Evolutionary conservation across 257 asterid genomes (phyloP), one percentile per base, ranked within the genome.

Genomic region (Solanum okadae): DNA sequence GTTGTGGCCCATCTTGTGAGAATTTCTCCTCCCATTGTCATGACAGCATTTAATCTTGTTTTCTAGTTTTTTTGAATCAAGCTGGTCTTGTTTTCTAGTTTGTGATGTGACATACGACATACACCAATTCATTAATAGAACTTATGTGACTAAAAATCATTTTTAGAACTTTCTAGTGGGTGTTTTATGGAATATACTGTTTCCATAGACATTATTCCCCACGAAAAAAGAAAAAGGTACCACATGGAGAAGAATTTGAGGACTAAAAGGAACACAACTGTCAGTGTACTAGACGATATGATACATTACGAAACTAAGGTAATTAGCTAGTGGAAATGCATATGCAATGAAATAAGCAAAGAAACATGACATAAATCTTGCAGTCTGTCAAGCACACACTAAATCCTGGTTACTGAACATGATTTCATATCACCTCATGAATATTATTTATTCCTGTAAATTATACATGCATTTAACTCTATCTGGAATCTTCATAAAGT

Each of bases 1-100:
- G 98, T 98, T 42, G 94, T 96, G 87, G 99, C 98, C 87, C 98
- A 97, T 91, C 93, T 97, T 96, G 99, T 97, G 91, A 95, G 96
- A 87, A 35, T 88, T 78, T 87, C 18, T 79, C 87, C 87, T 49
- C 67, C 87, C 68, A 49, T n/a, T 81, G 42, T 49, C 86, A 81
- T 46, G 86, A 29, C 22, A 15, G 85, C 65, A 78, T 12, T 78
- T 22, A 16, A 52, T 44, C 85, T 1, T 79, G 65, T 79, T 44
- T 78, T 42, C 38, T 79, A 79, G 63, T 44, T 79, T 10, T 33
- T 72, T 72, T 72, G 1, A 23, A 33, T 72, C 79, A 72, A 72
- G 15, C 15, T 72, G 29, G 31, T 37, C 18, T 34, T 75, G 52
- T 75, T 77, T 76, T 76, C 56, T 77, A 77, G 84, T 40, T 77